Conservation (phyloP, 371 early-diverging fungal species). For the Mucor circinelloides region DNA sequence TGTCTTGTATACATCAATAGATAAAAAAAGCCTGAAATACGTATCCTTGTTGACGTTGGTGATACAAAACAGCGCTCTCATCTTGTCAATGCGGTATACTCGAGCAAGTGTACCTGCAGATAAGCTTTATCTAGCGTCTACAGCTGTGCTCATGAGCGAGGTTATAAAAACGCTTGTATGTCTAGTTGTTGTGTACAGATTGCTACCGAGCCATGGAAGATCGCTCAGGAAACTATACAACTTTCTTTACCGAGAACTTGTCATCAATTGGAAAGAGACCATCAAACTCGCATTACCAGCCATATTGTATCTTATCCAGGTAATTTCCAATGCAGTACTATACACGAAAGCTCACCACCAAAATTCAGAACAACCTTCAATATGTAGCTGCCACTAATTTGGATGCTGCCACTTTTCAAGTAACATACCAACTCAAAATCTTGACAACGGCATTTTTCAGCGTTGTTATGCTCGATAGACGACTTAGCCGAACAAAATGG, state of each 20-base stretch:
- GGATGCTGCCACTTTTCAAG: slow-evolving; percentile 96
- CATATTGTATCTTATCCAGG: slow-evolving; percentile 87
- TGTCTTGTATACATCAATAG: too few relatives aligned
- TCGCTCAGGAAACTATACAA: slow-evolving; percentile 23
- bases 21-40: slow-evolving; percentile 33
- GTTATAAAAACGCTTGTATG: slow-evolving; percentile 79
- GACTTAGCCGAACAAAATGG: slow-evolving; percentile 80
- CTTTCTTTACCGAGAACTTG: slow-evolving; percentile 39
- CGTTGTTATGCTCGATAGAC: slow-evolving; percentile 74
- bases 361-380: slow-evolving; percentile 83
- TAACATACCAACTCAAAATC: slow-evolving; percentile 96
- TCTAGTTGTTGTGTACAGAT: slow-evolving; percentile 53
- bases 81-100: slow-evolving; percentile 85
- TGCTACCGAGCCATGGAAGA: slow-evolving; percentile 27
- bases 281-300: slow-evolving; percentile 83
- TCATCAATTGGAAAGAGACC: slow-evolving; percentile 44
- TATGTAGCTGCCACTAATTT: slow-evolving; percentile 87
- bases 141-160: slow-evolving; percentile 89
- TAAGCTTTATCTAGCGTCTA: slow-evolving; percentile 75
- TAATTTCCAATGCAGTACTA: slow-evolving; percentile 4
- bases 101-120: slow-evolving; percentile 52
- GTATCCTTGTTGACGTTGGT: slow-evolving; percentile 83
- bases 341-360: neutral
- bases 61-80: slow-evolving; percentile 88
- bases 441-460: slow-evolving; percentile 93